Conservation (phyloP, 495 filamentous ascomycete species). For the Geopyxis carbonaria region DNA sequence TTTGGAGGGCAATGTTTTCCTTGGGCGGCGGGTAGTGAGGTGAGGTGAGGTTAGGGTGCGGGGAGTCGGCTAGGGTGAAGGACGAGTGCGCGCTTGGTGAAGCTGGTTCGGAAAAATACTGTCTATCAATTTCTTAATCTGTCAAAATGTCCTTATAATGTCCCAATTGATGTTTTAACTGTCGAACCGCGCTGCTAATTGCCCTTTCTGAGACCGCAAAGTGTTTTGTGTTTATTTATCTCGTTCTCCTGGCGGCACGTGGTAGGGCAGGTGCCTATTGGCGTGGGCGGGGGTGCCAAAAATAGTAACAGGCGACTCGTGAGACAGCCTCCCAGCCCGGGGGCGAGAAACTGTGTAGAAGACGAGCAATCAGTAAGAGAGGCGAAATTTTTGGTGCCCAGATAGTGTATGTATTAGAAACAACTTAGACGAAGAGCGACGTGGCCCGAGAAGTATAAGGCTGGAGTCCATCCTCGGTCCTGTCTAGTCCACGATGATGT, state of each 20-base stretch:
- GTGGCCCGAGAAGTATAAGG: no score
- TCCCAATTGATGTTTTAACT: neutral
- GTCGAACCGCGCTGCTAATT: constrained; percentile 5
- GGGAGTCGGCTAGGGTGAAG: constrained; percentile 1
- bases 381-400: no score
- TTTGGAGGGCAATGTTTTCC: neutral
- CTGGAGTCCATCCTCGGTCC: no score
- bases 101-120: constrained; percentile 3
- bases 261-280: neutral
- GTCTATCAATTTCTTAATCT: constrained; percentile 2
- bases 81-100: constrained; percentile 9
- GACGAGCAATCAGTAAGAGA: constrained; percentile 2
- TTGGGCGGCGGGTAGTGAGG: constrained; percentile 1
- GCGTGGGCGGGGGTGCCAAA: neutral
- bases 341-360: constrained; percentile 4
- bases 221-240: neutral
- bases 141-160: neutral
- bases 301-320: constrained; percentile 10
- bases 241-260: neutral
- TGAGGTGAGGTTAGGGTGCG: constrained; percentile 5
- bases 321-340: constrained; percentile 1
- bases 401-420: no score
- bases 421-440: no score
- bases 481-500: no score
- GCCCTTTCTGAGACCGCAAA: constrained; percentile 3